Percentiles rank a stretch among this genome's conserved stretches.
Evolutionary conservation across 2,329 filamentous ascomycete genomes (phyloP).

Genomic region (Reticulascus tulasneorum): DNA sequence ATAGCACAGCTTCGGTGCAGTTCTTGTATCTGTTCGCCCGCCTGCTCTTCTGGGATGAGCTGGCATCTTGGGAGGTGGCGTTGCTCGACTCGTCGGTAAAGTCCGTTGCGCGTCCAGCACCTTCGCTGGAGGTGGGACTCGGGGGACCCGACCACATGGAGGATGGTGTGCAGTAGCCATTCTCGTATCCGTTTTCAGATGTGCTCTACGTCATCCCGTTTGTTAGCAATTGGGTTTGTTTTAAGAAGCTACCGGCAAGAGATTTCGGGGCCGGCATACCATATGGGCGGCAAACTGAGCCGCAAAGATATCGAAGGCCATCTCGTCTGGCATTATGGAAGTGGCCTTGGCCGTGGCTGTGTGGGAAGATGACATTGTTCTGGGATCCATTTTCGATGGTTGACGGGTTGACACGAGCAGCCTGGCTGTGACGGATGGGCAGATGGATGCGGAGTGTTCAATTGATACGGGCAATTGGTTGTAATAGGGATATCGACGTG

Average conservation of each 20-base stretch:
- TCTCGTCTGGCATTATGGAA: neutral
- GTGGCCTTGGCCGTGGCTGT: no score
- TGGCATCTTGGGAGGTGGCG: slow-evolving; percentile 4
- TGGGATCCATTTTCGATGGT: no score
- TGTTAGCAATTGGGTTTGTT: no score
- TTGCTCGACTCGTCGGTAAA: slow-evolving; percentile 6
- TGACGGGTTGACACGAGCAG: no score
- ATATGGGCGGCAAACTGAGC: slow-evolving; percentile 10
- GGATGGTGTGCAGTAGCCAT: slow-evolving; percentile 8
- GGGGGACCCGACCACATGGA: slow-evolving; percentile 10
- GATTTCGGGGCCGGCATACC: neutral
- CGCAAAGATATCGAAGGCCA: slow-evolving; percentile 9
- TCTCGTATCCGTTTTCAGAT: slow-evolving; percentile 2
- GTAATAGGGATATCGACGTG: no score
- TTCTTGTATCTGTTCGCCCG: slow-evolving; percentile 13
- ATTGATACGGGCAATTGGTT: no score
- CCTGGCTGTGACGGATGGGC: no score
- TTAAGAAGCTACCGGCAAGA: neutral
- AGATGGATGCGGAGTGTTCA: no score
- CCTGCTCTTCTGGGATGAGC: slow-evolving; percentile 5
- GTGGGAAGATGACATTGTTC: no score
- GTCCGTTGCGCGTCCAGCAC: slow-evolving; percentile 7
- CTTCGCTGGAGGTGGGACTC: slow-evolving; percentile 11
- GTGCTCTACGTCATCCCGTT: no score
- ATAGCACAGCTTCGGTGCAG: slow-evolving; percentile 13